Percentiles rank a stretch among this genome's conserved stretches.
Evolutionary conservation across 306 rosid species (phyloP).

Genomic region (Myrica gale): DNA sequence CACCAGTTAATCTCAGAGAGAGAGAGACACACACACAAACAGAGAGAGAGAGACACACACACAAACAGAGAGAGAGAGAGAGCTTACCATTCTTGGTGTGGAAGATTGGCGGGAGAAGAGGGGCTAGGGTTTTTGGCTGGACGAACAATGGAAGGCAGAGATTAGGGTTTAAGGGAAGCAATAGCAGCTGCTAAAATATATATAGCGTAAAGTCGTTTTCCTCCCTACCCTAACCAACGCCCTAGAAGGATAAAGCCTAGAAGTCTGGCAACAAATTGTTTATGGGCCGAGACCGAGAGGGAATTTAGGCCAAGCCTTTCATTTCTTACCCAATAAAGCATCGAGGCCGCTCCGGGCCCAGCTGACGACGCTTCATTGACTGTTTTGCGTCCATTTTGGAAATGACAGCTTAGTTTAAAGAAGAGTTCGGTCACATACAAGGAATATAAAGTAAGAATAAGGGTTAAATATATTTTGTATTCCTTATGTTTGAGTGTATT

Average conservation of each 20-base stretch:
- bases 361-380: not conserved
- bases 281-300: not conserved
- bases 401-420: too few species aligned
- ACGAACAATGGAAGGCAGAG: not conserved
- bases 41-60: not conserved
- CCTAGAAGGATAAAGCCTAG: not conserved
- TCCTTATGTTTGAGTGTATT: too few species aligned
- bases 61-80: not conserved
- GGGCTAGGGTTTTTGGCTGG: conserved; percentile 30
- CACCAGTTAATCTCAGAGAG: not conserved
- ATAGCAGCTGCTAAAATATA: not conserved
- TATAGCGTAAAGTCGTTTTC: not conserved
- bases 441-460: too few species aligned
- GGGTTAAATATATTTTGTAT: too few species aligned
- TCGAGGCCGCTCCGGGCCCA: not conserved
- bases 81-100: conserved; percentile 49
- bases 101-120: conserved; percentile 19
- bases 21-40: not conserved
- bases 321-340: too few species aligned
- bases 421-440: too few species aligned
- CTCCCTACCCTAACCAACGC: not conserved
- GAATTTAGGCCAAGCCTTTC: not conserved
- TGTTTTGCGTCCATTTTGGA: too few species aligned
- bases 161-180: conserved; percentile 41
- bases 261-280: not conserved